Base-by-base conservation (phyloP, 768 basidiomycete species). In the Leccinellum albellum region DNA sequence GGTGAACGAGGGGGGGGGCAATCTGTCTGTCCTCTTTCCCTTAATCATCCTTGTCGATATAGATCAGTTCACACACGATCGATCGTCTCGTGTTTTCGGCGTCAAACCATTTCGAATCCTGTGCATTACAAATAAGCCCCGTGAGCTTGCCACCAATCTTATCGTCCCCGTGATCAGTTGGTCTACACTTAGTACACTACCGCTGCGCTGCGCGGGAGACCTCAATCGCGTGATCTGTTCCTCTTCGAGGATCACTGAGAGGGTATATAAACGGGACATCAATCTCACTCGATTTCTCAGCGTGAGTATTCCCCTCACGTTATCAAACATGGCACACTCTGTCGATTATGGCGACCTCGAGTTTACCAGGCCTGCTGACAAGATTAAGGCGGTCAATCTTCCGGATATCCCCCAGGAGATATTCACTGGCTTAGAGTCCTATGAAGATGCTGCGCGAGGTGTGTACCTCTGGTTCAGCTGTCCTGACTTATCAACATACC, bases 361-460 rank as follows among this genome's bases (percentile, higher is more conserved):
- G 33, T 76, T 69, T 49, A 69, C 73, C n/a, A 64, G 71, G 48
- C 75, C 76, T 0, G 73, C 73, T 4, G 61, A 67, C 32, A 72
- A 73, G 45, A 74, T 78, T 60, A 77, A 78, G 54, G 71, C 74
- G 0, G 64, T 78, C 54, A 72, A 75, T 51, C 68, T 74, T 21
- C 66, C 66, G 5, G 58, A 66, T 29, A 49, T 78, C 26, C 71
- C 73, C 1, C 57, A 66, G 53, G 67, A 70, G 33, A 73, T 74
- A 45, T 68, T 74, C 29, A 65, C 70, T 57, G 73, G 66, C 14
- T 66, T 78, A 71, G 69, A 65, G 50, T 66, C 66, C 45, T 78
- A 78, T 37, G 73, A 78, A 64, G 73, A 76, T 40, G 71, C 75
- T 13, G 65, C 66, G 48, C 66, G 75, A 61, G 74, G 75, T 67